phyloP scores from a whole-genome alignment of 2,329 filamentous ascomycete species.

The Huntiella bhutanensis region DNA sequence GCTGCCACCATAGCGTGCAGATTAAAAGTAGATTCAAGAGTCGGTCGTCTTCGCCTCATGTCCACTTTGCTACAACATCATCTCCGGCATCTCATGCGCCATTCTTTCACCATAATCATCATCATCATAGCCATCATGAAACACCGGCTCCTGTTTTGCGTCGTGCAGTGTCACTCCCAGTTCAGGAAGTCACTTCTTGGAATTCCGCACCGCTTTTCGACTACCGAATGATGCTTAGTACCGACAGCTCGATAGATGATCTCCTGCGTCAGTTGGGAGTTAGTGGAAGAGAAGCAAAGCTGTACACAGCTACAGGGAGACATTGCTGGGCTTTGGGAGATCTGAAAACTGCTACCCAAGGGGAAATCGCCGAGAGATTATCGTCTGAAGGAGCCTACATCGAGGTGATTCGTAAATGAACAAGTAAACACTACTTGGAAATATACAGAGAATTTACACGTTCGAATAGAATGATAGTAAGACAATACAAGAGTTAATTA shows the following conservation, averaged over 20 bases:
- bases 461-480: background rate
- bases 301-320: background rate
- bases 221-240: background rate
- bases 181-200: slow-evolving; percentile 1
- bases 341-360: background rate
- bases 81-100: background rate
- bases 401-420: slow-evolving; percentile 1
- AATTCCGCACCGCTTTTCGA: background rate
- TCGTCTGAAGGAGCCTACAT: background rate
- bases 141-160: background rate
- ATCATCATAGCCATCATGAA: background rate
- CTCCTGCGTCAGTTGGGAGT: background rate
- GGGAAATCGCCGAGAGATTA: background rate
- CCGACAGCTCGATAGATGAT: background rate
- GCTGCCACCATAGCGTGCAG: no score
- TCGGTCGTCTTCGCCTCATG: background rate
- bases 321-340: slow-evolving; percentile 1
- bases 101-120: background rate
- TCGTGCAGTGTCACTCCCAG: background rate
- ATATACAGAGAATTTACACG: background rate
- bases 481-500: background rate
- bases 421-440: background rate
- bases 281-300: background rate
- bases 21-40: no score
- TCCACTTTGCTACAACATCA: background rate